These are phyloP conservation scores for Pistacia vera DNA, from an alignment of 345 rosid species.

Conservation along the genomic window DNA sequence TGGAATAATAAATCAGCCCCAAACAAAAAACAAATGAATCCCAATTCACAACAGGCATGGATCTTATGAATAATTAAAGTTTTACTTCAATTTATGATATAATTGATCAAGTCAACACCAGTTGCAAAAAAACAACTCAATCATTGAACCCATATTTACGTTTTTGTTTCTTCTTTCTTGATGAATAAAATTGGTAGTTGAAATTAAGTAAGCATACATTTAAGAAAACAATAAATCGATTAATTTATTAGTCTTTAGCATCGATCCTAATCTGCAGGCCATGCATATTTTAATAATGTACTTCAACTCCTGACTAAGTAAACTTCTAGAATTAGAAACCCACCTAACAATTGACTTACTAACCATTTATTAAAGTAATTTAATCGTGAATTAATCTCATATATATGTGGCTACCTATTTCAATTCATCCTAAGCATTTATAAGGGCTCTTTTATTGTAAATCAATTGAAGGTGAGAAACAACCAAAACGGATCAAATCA, in stretches of 20 bases:
- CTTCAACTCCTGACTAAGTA: not conserved
- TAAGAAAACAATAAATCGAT: not conserved
- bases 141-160: not conserved
- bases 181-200: conserved; percentile 3
- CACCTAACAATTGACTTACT: not conserved
- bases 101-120: no score
- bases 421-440: no score
- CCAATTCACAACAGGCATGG: not conserved
- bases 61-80: not conserved
- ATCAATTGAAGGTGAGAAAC: no score
- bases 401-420: no score
- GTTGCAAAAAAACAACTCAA: not conserved
- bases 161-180: not conserved
- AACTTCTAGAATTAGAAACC: not conserved
- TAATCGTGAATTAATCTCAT: no score
- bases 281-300: not conserved
- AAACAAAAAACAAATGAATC: no score
- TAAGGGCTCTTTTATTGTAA: no score
- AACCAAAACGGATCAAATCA: no score
- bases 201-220: not conserved
- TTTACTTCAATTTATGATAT: no score
- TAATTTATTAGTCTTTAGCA: not conserved
- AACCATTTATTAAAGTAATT: not conserved
- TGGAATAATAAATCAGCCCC: no score
- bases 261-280: not conserved